Evolutionary conservation across 2,329 filamentous ascomycete genomes (phyloP), one percentile per base, ranked within the genome.

Genomic region (Aspergillus sp.): DNA sequence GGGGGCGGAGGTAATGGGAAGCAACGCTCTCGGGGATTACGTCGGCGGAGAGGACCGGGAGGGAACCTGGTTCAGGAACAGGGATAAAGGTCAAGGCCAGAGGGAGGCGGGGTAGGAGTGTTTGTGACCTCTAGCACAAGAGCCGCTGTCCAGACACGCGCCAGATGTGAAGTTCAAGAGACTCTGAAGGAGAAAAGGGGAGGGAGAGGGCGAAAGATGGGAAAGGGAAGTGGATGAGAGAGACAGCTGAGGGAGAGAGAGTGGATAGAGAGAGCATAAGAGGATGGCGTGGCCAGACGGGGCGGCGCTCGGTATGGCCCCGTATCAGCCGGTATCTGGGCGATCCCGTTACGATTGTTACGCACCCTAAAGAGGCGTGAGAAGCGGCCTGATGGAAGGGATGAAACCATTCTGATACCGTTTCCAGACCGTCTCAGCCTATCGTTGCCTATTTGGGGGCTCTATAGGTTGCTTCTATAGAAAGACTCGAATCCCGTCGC

Each of bases 261-360:
- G 54, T n/a, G 38, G 41, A 27, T 19, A 25, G 30, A 53, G 52
- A 39, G 51, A 49, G 58, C 54, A 56, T 38, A 23, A 55, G 27
- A 47, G 53, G 60, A 62, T 60, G 60, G 60, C 55, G 59, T 63
- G 62, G 59, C 62, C 53, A 51, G 56, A 58, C 62, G 60, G 48
- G 39, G 53, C 53, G 53, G 53, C 38, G 36, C 15, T 13, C 51
- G 38, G 36, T 54, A 19, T 39, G 51, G n/a, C 36, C 8, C 19
- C 17, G 25, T 41, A 44, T 23, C 23, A 19, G 30, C 38, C 52
- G n/a, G 19, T 39, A 38, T 49, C 17, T 27, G 36, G 62, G n/a
- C n/a, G 15, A 50, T 30, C 25, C 25, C 6, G 47, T 30, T 30
- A 30, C 23, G 11, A 10, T 30, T n/a, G 3, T 17, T 49, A 25